Percentiles rank a stretch among this genome's conserved stretches.
These are phyloP conservation scores for Fusarium xylarioides DNA, from an alignment of 2,329 filamentous ascomycete genomes.

Conservation along the genomic window DNA sequence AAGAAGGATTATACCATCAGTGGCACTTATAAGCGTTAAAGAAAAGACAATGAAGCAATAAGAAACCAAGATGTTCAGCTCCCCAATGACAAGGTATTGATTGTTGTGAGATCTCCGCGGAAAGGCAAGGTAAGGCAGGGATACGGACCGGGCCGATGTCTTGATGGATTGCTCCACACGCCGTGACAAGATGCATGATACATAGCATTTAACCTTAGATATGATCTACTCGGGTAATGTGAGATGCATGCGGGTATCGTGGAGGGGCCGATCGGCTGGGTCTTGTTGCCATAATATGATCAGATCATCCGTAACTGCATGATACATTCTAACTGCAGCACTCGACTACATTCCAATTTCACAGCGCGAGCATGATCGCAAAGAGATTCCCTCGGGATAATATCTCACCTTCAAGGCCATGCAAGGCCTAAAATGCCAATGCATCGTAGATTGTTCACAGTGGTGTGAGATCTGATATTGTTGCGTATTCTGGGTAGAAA, in stretches of 20 bases:
- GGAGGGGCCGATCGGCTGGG: not conserved
- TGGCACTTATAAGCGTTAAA: slow-evolving; percentile 59
- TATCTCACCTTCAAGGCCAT: not conserved
- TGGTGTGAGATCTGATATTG: not conserved
- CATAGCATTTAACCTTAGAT: not conserved
- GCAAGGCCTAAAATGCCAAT: not conserved
- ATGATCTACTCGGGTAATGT: not conserved
- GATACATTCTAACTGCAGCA: not conserved
- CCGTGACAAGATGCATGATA: not conserved
- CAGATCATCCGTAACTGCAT: slow-evolving; percentile 6
- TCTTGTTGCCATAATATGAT: not conserved
- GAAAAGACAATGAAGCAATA: too few relatives aligned
- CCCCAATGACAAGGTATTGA: too few relatives aligned
- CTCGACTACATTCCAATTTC: not conserved
- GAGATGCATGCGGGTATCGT: slow-evolving; percentile 2
- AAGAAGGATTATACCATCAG: slow-evolving; percentile 76
- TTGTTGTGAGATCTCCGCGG: not conserved
- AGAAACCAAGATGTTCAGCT: not conserved
- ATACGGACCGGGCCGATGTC: slow-evolving; percentile 4
- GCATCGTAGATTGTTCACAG: not conserved
- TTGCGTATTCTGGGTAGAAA: too few relatives aligned
- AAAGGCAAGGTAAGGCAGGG: not conserved
- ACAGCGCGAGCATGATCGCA: not conserved
- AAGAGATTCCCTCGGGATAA: not conserved
- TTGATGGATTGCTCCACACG: slow-evolving; percentile 4